Evolutionary conservation across 352 stramenopile species (phyloP).

Genomic region (Phytophthora brassicae): DNA sequence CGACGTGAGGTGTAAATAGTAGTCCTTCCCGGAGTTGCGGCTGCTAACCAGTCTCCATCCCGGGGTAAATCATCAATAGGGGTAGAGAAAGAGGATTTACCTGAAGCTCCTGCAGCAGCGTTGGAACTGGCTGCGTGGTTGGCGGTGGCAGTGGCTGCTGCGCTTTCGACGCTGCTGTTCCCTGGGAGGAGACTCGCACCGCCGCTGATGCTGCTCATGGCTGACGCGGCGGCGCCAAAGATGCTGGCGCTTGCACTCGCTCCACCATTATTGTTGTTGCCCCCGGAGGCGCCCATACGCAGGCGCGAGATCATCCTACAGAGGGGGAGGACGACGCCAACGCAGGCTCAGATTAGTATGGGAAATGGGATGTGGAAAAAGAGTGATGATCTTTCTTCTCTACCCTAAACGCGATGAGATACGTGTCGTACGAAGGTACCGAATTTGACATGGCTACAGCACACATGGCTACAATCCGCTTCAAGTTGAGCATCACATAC

Average conservation of each 20-base stretch:
- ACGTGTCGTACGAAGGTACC: constrained; percentile 18
- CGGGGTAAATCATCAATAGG: constrained; percentile 42
- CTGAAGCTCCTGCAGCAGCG: constrained; percentile 27
- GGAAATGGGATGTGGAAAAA: constrained; percentile 1
- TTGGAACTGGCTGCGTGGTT: constrained; percentile 33
- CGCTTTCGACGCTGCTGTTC: constrained; percentile 45
- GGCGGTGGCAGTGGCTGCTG: constrained; percentile 37
- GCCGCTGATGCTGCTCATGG: constrained; percentile 53
- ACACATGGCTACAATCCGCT: too few relatives aligned
- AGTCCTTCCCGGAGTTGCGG: constrained; percentile 63
- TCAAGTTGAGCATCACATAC: background rate
- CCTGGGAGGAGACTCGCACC: constrained; percentile 45
- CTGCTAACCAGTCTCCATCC: constrained; percentile 76
- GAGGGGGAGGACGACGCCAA: constrained; percentile 3
- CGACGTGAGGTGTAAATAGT: constrained; percentile 73
- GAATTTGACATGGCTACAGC: constrained; percentile 18
- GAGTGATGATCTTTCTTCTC: constrained; percentile 19
- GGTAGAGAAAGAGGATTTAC: constrained; percentile 23
- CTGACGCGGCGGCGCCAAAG: constrained; percentile 54
- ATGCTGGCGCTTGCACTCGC: constrained; percentile 59
- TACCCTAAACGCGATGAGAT: background rate
- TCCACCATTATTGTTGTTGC: constrained; percentile 35
- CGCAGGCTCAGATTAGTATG: constrained; percentile 7
- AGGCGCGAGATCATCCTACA: constrained; percentile 68
- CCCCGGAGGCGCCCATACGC: constrained; percentile 47